Evolutionary conservation across 176 grass and related monocot genomes (phyloP), one percentile per base, ranked within the genome.

Genomic region (Coix lacrymajobi): DNA sequence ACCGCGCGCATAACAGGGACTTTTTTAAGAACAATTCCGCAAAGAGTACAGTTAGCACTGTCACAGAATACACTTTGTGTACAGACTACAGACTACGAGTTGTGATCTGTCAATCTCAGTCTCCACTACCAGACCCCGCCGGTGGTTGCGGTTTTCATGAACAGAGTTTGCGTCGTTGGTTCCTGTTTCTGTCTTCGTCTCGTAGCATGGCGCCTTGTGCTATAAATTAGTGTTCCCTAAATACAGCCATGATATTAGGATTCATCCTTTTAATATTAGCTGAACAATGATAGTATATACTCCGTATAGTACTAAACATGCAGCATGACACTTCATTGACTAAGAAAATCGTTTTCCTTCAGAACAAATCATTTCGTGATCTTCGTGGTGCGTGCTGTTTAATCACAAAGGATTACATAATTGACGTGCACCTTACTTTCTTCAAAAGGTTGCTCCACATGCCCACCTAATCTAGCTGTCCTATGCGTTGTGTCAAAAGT

Each of bases 401-500:
- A 77, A 57, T 82, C 43, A 38, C 26, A 32, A 62, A 69, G 48
- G 76, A 32, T 11, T 34, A 80, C 28, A 76, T 69, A 81, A 62
- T 33, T 71, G 46, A 65, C 62, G 19, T 62, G 9, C 79, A 58
- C 57, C 54, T 82, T 56, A 26, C 74, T 86, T 90, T 83, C 60
- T 58, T 39, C 69, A 69, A 90, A 86, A 48, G 20, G 19, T 86
- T 79, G 4, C 24, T 74, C 78, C 66, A 82, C 79, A 62, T 73
- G 66, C 67, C 66, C 74, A 74, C 84, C 68, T 46, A 67, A 68
- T 74, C 58, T 68, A 83, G 84, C 60, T 90, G 67, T 62, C 60
- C 11, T 74, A n/a, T 19, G 38, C 46, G 40, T 67, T 73, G 37
- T 67, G 57, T 83, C 22, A 48, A 80, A 67, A 51, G 44, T 31